Percentiles rank a stretch among this genome's conserved stretches.
Evolutionary conservation across 768 basidiomycete species (phyloP).

Genomic region (Coprinellus micaceus): DNA sequence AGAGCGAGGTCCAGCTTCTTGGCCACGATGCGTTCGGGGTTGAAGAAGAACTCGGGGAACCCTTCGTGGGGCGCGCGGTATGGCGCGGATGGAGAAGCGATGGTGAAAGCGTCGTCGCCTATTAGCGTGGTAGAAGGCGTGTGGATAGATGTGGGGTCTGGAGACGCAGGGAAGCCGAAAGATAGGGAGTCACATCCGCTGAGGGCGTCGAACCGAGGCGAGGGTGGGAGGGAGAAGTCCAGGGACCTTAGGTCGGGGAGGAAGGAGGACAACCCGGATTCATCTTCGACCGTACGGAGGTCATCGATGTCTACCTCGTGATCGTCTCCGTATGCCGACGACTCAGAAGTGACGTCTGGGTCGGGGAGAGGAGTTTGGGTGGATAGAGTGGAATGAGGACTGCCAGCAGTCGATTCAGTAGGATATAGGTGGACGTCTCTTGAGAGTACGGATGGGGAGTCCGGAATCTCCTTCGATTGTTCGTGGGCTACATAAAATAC

Average conservation of each 20-base stretch:
- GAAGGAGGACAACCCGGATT: not conserved
- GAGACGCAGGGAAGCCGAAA: slow-evolving; percentile 2
- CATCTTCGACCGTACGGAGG: not conserved
- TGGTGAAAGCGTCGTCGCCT: not conserved
- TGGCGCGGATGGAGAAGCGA: not conserved
- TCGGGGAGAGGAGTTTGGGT: too few relatives aligned
- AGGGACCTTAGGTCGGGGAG: not conserved
- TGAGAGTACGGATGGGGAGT: not conserved
- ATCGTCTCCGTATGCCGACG: too few relatives aligned
- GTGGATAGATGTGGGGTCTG: slow-evolving; percentile 6
- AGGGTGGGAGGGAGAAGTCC: not conserved
- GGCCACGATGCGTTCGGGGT: too few relatives aligned
- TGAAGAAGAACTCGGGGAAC: too few relatives aligned
- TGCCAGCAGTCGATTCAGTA: too few relatives aligned
- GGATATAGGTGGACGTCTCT: not conserved
- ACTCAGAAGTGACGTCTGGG: too few relatives aligned
- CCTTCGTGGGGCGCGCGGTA: not conserved
- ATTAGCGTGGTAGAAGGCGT: not conserved
- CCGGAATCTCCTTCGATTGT: not conserved
- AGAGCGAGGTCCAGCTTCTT: not conserved
- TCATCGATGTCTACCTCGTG: not conserved
- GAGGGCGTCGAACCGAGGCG: not conserved
- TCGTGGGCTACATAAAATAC: too few relatives aligned
- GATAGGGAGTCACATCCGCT: not conserved
- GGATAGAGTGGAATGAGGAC: too few relatives aligned